Base-by-base conservation (phyloP, 2,329 filamentous ascomycete genomes). In the Cryphonectria carpinicola region DNA sequence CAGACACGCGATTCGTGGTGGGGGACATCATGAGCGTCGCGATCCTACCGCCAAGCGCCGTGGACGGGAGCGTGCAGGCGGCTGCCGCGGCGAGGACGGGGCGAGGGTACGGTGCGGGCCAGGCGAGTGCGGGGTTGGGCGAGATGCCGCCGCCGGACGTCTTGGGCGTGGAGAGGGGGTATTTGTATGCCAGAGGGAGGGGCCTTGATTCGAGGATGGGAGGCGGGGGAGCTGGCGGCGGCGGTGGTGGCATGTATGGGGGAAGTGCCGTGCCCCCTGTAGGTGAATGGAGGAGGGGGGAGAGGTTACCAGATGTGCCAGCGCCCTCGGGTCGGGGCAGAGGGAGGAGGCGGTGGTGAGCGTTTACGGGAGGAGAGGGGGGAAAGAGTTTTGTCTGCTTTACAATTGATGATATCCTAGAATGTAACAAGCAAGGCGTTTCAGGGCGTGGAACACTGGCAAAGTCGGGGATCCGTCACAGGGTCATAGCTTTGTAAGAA, bases 1-100 rank as follows among this genome's bases (percentile, higher is more conserved):
- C 85, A 52, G 93, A 97, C 68, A 90, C 88, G 46, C 88, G 91
- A 32, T 97, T 97, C 77, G 92, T 97, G 14, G 92, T 96, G 73
- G 95, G 95, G 0, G 95, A 98, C 80, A 97, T 92, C 78, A 86
- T 98, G 56, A 91, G 92, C 70, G 95, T 93, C 79, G 93, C 93
- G 6, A 90, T 97, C 71, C 84, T 95, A 69, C 90, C 93, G 58
- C 93, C 93, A 0, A 82, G 92, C 37, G 83, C 88, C 43, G 92
- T 95, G 13, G 77, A 77, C 78, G 94, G 94, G 0, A 88, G 88
- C 43, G 90, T 97, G 54, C 90, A 90, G 60, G 89, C 92, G 13
- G 83, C 87, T n/a, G 84, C 86, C 17, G 83, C 83, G 32, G 84
- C 85, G 39, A 81, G 83, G 46, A 80, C 81, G 66, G 82, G 83